Percentiles rank a stretch among this genome's conserved stretches.
These are phyloP conservation scores for Annulohypoxylon moriforme DNA, from an alignment of 495 filamentous ascomycete species.

Conservation along the genomic window DNA sequence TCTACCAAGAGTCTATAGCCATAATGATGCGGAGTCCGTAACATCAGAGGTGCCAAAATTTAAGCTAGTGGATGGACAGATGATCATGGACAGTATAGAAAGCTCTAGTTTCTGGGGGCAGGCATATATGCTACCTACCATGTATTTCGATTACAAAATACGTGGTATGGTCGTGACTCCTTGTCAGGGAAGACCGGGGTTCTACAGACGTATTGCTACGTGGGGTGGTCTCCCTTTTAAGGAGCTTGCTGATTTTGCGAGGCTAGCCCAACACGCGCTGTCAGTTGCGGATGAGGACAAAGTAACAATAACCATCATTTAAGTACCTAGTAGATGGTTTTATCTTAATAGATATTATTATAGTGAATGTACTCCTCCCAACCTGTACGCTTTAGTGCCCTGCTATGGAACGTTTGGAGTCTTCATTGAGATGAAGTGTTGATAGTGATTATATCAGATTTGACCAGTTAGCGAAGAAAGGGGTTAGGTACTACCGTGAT, in stretches of 20 bases:
- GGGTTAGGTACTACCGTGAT: too few relatives aligned
- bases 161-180: not conserved
- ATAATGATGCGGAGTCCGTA: not conserved
- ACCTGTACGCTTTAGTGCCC: not conserved
- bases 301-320: constrained; percentile 2
- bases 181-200: not conserved
- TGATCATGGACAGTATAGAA: not conserved
- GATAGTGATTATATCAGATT: too few relatives aligned
- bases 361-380: too few relatives aligned
- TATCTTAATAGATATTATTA: not conserved
- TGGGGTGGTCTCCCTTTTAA: not conserved
- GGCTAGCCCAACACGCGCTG: too few relatives aligned
- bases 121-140: not conserved
- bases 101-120: not conserved
- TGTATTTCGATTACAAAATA: not conserved
- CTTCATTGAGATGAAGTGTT: too few relatives aligned
- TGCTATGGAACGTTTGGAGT: too few relatives aligned
- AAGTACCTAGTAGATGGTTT: too few relatives aligned
- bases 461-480: not conserved
- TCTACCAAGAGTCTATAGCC: not conserved
- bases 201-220: constrained; percentile 3
- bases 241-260: too few relatives aligned
- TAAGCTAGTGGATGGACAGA: not conserved
- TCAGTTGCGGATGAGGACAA: not conserved
- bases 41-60: not conserved